Base-by-base conservation (phyloP, 2,329 filamentous ascomycete species). In the Cordyceps cateniannulata region DNA sequence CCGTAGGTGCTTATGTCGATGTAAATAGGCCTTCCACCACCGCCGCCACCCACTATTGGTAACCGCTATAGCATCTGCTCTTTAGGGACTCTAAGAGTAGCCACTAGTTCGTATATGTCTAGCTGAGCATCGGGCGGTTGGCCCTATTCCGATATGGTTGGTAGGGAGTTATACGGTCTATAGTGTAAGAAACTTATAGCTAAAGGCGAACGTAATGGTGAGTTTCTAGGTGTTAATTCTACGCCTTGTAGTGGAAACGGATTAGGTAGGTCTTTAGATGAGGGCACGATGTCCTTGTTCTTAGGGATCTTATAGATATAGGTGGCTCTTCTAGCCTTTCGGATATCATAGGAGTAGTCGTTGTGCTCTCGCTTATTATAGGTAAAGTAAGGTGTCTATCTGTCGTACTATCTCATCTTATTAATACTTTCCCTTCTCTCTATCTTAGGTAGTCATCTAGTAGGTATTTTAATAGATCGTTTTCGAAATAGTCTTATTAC, bases 371-470 rank as follows among this genome's bases (percentile, higher is more conserved):
- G 79, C 72, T 83, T 85, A 48, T 75, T 72, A 71, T 84, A 87
- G 25, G 80, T 82, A 62, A 77, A 78, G 70, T 85, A 87, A 42
- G 83, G 84, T 56, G 75, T 77, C 51, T 77, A 68, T 27, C 83
- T 84, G 71, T 86, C 83, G 71, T 84, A 86, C 84, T 86, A 64
- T 16, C 16, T 42, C 18, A 38, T 3, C 35, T 7, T 42, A 4
- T n/a, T n/a, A 42, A n/a, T 42, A 42, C 40, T 44, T 44, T 44
- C n/a, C 1, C 40, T 44, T 44, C 40, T 44, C 40, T 20, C 40
- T 44, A 4, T 42, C 16, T 18, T n/a, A 2, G 14, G 40, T 12
- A 16, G 40, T 42, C 40, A 18, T n/a, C 40, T 18, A 7, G 40
- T 22, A 18, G 40, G 40, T 20, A 44, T 22, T 44, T 3, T 6